These are phyloP conservation scores for Sporothrix brasiliensis DNA, from an alignment of 2,329 filamentous ascomycete species.

Conservation along the genomic window DNA sequence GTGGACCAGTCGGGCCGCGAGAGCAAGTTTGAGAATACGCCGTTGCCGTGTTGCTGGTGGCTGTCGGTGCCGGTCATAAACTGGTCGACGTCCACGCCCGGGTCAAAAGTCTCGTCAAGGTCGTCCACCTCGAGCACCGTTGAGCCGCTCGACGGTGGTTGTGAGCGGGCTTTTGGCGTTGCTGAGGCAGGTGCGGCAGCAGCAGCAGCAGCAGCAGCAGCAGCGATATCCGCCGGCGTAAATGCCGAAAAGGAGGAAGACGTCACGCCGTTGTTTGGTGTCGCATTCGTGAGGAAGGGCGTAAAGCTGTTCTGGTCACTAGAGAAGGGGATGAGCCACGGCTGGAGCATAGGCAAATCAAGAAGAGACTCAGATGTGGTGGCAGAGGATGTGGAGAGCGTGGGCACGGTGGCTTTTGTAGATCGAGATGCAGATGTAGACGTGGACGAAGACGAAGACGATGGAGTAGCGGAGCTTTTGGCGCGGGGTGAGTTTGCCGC, in stretches of 20 bases:
- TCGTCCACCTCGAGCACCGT: not conserved
- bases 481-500: not conserved
- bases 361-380: not conserved
- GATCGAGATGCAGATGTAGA: not conserved
- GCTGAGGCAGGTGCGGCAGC: not conserved
- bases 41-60: not conserved
- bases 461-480: not conserved
- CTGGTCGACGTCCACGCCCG: slow-evolving; percentile 19
- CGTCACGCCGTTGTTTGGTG: not conserved
- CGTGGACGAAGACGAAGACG: not conserved
- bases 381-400: not conserved
- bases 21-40: not conserved
- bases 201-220: not conserved
- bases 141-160: not conserved
- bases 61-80: not conserved
- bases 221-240: not conserved
- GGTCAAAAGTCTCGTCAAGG: slow-evolving; percentile 21
- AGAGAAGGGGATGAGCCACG: slow-evolving; percentile 25
- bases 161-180: not conserved
- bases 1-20: not conserved
- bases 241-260: not conserved
- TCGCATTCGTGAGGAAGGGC: slow-evolving; percentile 4
- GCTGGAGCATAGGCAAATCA: slow-evolving; percentile 18
- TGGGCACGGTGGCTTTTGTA: not conserved
- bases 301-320: slow-evolving; percentile 3